Evolutionary conservation across 2,329 filamentous ascomycete genomes (phyloP).

Genomic region (Pseudogymnoascus verrucosus): DNA sequence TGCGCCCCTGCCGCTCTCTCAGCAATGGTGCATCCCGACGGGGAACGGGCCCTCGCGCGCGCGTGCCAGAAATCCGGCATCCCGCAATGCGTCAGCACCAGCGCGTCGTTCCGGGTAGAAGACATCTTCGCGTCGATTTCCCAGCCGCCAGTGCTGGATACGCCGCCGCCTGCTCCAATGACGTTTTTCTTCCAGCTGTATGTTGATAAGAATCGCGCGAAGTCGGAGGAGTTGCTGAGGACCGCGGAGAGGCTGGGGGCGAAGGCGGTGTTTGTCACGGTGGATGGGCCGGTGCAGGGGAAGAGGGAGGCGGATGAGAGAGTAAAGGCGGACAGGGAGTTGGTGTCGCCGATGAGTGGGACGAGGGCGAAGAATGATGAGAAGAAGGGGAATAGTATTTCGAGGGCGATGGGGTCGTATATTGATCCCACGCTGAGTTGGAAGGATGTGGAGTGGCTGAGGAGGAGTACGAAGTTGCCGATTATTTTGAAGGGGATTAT

Average conservation of each 20-base stretch:
- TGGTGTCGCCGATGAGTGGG: slow-evolving; percentile 42
- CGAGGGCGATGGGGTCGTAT: slow-evolving; percentile 47
- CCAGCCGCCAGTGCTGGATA: slow-evolving; percentile 13
- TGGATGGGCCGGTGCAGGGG: slow-evolving; percentile 49
- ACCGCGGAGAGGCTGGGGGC: slow-evolving; percentile 39
- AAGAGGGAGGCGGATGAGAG: slow-evolving; percentile 44
- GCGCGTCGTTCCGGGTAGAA: slow-evolving; percentile 48
- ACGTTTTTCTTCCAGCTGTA: slow-evolving; percentile 54
- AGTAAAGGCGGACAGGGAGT: slow-evolving; percentile 37
- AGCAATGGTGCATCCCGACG: slow-evolving; percentile 53
- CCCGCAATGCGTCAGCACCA: slow-evolving; percentile 54
- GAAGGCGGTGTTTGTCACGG: slow-evolving; percentile 49
- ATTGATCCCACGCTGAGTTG: slow-evolving; percentile 52
- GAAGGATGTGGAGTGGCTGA: slow-evolving; percentile 59
- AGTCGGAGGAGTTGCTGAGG: slow-evolving; percentile 42
- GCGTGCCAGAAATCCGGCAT: slow-evolving; percentile 44
- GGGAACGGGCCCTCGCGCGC: slow-evolving; percentile 50
- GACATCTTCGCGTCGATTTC: slow-evolving; percentile 38
- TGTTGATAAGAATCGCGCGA: slow-evolving; percentile 46
- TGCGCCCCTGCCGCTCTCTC: slow-evolving; percentile 58
- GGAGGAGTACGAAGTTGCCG: slow-evolving; percentile 46
- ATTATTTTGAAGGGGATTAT: slow-evolving; percentile 66
- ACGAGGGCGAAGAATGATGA: slow-evolving; percentile 42
- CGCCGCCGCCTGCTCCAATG: slow-evolving; percentile 22
- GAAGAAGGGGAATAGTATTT: slow-evolving; percentile 45